Evolutionary conservation across 2,329 filamentous ascomycete genomes (phyloP), one percentile per base, ranked within the genome.

Genomic region (Scortechinia acanthostroma): DNA sequence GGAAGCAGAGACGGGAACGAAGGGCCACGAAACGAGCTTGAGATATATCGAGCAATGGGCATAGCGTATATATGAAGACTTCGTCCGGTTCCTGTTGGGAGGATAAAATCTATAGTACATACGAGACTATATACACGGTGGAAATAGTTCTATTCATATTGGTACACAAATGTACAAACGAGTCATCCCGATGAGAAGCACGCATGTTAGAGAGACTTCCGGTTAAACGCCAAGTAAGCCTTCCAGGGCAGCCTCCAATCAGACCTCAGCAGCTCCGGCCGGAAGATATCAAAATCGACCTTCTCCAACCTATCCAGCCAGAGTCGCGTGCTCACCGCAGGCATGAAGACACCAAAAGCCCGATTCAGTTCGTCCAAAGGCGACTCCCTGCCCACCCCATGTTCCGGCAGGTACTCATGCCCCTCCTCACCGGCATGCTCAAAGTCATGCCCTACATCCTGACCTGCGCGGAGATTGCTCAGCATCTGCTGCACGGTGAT

Each of bases 401-500:
- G 42, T 14, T 28, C 23, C 4, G 49, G 48, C 42, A 58, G 58
- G 52, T 81, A 76, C 33, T 71, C 59, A 53, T 81, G 75, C 42
- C 74, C 78, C 48, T 76, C 76, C 49, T 83, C 77, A 30, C 74
- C 63, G 47, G 72, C 64, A 52, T 83, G 77, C 60, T 84, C 80
- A 52, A 80, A 84, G 2, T 77, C 78, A 55, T 84, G 80, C 0
- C 74, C 77, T 1, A 77, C 70, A 37, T 74, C 74, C 46, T 73
- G 60, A 1, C 77, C 75, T 2, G 71, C 70, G 4, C 69, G 69
- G 13, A 83, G 59, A 52, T 77, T 79, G 43, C 65, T 68, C 44
- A 83, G 56, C 77, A 84, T 81, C 52, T 81, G 75, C 45, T 78
- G 65, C 2, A 74, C 80, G 0, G 80, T 83, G 49, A 83, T 83